Evolutionary conservation across 208 protist genomes (phyloP).

Genomic region (Angomonas deanei): DNA sequence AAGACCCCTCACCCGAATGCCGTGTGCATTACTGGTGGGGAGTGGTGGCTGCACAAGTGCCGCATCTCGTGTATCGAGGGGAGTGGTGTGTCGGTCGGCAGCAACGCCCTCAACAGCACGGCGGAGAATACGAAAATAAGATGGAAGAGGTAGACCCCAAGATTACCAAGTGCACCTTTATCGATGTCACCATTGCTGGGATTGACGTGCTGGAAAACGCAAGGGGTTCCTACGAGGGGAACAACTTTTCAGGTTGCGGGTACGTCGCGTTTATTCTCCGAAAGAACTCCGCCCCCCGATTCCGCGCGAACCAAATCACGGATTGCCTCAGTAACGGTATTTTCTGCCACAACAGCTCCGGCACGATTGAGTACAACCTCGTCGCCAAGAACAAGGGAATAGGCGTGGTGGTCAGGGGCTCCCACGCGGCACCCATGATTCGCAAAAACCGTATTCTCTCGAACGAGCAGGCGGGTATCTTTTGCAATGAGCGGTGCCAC

Average conservation of each 20-base stretch:
- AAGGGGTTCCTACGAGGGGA: conserved; percentile 63
- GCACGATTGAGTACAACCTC: conserved; percentile 73
- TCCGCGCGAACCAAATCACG: conserved; percentile 62
- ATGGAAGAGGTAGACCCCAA: conserved; percentile 17
- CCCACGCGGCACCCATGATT: conserved; percentile 41
- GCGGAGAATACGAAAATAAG: neutral
- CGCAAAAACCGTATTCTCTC: conserved; percentile 58
- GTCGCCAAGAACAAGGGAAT: conserved; percentile 75
- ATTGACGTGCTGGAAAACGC: conserved; percentile 60
- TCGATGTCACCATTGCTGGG: conserved; percentile 68
- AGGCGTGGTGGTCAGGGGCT: conserved; percentile 74
- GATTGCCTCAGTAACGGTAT: conserved; percentile 75
- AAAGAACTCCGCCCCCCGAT: conserved; percentile 33
- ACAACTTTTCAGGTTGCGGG: conserved; percentile 68
- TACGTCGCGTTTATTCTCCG: conserved; percentile 82
- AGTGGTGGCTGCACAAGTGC: conserved; percentile 67
- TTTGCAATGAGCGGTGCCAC: conserved; percentile 59
- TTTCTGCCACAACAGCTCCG: conserved; percentile 74
- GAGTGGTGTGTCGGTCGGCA: conserved; percentile 52
- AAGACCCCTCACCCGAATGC: conserved; percentile 29
- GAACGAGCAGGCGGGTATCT: conserved; percentile 78
- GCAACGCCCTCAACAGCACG: neutral
- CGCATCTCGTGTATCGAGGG: conserved; percentile 69
- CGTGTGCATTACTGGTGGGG: conserved; percentile 53
- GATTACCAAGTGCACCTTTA: conserved; percentile 72